phyloP scores from a whole-genome alignment of 1,284 basidiomycete species.

The Ceratobasidium papillatum region DNA sequence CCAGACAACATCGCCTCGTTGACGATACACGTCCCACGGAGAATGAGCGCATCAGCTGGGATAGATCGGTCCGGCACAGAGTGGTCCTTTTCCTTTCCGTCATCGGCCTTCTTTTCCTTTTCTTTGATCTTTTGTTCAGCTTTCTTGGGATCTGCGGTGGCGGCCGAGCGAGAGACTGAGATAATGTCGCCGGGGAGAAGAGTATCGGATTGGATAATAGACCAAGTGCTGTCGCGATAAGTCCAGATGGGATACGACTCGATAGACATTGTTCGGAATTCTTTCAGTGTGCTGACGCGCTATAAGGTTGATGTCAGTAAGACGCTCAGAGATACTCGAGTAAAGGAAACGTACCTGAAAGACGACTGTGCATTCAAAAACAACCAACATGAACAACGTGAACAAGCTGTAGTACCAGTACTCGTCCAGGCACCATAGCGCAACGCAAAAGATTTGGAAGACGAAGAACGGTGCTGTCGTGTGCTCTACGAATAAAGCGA shows the following conservation, averaged over 20 bases:
- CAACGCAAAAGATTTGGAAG: constrained; percentile 95
- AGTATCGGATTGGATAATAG: constrained; percentile 78
- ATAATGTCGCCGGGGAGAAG: constrained; percentile 91
- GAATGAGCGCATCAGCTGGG: constrained; percentile 88
- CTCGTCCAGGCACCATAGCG: constrained; percentile 94
- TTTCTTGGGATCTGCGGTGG: constrained; percentile 28
- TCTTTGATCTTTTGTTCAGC: constrained; percentile 17
- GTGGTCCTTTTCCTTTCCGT: constrained; percentile 24
- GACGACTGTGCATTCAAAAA: constrained; percentile 97
- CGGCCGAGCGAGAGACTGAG: constrained; percentile 59
- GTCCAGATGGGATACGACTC: constrained; percentile 86
- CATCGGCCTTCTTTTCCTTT: constrained; percentile 34
- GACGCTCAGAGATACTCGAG: neutral
- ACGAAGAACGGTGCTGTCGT: constrained; percentile 96
- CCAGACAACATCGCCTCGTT: constrained; percentile 98
- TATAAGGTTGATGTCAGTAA: constrained; percentile 50
- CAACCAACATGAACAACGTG: constrained; percentile 95
- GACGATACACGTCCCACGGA: constrained; percentile 91
- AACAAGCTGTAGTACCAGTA: constrained; percentile 98
- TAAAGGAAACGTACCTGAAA: constrained; percentile 75
- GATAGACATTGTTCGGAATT: constrained; percentile 95
- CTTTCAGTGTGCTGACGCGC: constrained; percentile 88
- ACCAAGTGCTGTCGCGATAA: constrained; percentile 83
- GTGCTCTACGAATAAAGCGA: constrained; percentile 88
- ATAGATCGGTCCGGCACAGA: constrained; percentile 58